Base-by-base conservation (phyloP, 441 rosid species). In the Theobroma grandiflorum region DNA sequence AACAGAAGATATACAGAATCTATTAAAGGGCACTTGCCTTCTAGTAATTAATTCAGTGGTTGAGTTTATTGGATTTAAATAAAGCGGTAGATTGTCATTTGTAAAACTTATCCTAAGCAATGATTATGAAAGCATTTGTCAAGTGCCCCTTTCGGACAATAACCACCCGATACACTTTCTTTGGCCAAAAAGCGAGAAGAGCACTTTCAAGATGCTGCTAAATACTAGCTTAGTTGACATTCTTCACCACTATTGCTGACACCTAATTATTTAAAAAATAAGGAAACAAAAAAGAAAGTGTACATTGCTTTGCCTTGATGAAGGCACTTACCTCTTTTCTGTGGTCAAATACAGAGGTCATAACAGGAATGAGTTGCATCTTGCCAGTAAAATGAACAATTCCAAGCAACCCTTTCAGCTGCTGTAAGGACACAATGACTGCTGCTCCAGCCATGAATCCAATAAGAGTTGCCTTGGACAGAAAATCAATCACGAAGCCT, bases 391-490 rank as follows among this genome's bases (percentile, higher is more conserved):
- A 97, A 80, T 97, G 99, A 83, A 87, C 92, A 76, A 97, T 97
- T 82, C 99, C 99, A 70, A 97, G 97, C 84, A 97, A 85, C 65
- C 97, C 98, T 80, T 97, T 97, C 8, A 97, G 90, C 82, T 97
- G 99, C 68, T 97, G 99, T 77, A 97, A 86, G n/a, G 99, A 94
- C 31, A 97, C 99, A 73, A 97, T 95, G 64, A 97, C 85, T 31
- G 99, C 99, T 38, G 99, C 99, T 35, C 99, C 99, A 58, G 99
- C 99, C 92, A 92, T 97, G 88, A 97, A 97, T 72, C 99, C 99
- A 47, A 95, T 82, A 70, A 97, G 90, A 9, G 98, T 97, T 37
- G 99, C 99, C 90, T 92, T 94, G 18, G 99, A 97, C 35, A 97
- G 91, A 79, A 97, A 97, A 88, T 97, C 99, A 43, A 97, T 97